Evolutionary conservation across 2,329 filamentous ascomycete genomes (phyloP), one percentile per base, ranked within the genome.

Genomic region (Macrophomina tecta): DNA sequence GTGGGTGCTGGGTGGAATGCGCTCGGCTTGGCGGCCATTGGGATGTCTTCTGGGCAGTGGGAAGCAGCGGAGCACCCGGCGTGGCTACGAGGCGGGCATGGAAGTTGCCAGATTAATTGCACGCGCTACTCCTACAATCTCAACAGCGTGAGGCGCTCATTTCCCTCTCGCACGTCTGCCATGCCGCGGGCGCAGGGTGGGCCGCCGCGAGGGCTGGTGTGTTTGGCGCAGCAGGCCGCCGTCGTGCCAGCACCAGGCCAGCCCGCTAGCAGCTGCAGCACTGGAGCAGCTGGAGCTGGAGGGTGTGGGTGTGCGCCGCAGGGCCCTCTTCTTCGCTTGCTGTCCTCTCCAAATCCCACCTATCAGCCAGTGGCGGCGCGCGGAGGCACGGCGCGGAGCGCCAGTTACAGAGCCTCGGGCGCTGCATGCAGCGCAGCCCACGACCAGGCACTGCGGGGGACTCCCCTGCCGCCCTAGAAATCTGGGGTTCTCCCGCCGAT

Each of bases 381-480:
- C 56, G 56, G 56, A 61, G 56, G 40, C 56, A 28, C 56, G 56
- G 40, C 40, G 56, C 56, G 40, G 40, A 16, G 40, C 56, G 40
- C 56, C 56, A 61, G 56, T 61, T 34, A 61, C 56, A 61, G 56
- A 61, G 56, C 56, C 56, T 61, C 56, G 56, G 56, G 40, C 36
- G 36, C 30, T 45, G 56, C 28, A 32, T 40, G 40, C 56, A 61
- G 23, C 48, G 56, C 56, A 61, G 56, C 40, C 12, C 36, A 28
- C 56, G 56, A 23, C 55, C 55, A 45, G 28, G 36, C 28, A 45
- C 38, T 61, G 56, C 56, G 56, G 56, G 56, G 56, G 56, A 61
- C 56, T 48, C n/a, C 56, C 56, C 38, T 61, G 56, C 56, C 28
- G 28, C 56, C 56, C 40, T 61, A 48, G 56, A 61, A 61, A 61